Percentiles rank a stretch among this genome's conserved stretches.
Evolutionary conservation across 2,329 filamentous ascomycete species (phyloP).

Genomic region (Colletotrichum lentis): DNA sequence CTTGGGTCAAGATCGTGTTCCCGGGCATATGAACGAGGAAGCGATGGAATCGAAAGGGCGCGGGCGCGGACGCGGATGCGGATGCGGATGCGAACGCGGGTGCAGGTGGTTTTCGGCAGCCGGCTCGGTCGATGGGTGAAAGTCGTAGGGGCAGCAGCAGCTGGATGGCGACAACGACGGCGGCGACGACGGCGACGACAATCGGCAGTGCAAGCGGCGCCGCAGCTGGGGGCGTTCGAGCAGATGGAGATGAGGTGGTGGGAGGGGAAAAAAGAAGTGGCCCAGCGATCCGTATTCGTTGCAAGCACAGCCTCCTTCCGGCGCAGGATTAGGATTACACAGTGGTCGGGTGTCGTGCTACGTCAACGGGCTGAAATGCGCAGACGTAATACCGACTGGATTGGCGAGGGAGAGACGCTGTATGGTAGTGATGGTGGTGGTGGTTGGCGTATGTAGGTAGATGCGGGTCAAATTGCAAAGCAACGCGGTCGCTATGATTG

Average conservation of each 20-base stretch:
- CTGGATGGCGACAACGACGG: constrained; percentile 12
- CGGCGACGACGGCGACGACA: constrained; percentile 13
- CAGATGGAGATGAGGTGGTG: constrained; percentile 23
- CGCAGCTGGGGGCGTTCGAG: constrained; percentile 26
- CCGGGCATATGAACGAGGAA: constrained; percentile 27
- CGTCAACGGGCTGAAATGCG: constrained; percentile 33
- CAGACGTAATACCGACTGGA: background rate
- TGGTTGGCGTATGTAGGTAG: background rate
- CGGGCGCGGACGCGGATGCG: constrained; percentile 1
- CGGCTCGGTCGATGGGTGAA: constrained; percentile 24
- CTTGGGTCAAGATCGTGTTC: constrained; percentile 27
- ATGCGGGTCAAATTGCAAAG: constrained; percentile 21
- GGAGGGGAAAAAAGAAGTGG: constrained; percentile 30
- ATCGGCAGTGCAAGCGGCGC: constrained; percentile 10
- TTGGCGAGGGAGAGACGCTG: background rate
- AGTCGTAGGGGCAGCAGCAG: constrained; percentile 9
- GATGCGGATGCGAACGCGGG: background rate
- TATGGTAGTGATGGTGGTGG: background rate
- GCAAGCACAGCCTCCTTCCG: constrained; percentile 44
- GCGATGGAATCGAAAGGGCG: constrained; percentile 27
- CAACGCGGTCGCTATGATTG: constrained; percentile 37
- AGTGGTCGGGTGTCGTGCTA: constrained; percentile 30
- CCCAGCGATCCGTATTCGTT: constrained; percentile 39
- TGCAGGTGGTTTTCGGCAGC: constrained; percentile 15
- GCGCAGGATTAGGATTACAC: constrained; percentile 40